These are phyloP conservation scores for Emergomyces orientalis DNA, from an alignment of 2,329 filamentous ascomycete genomes.

Conservation along the genomic window DNA sequence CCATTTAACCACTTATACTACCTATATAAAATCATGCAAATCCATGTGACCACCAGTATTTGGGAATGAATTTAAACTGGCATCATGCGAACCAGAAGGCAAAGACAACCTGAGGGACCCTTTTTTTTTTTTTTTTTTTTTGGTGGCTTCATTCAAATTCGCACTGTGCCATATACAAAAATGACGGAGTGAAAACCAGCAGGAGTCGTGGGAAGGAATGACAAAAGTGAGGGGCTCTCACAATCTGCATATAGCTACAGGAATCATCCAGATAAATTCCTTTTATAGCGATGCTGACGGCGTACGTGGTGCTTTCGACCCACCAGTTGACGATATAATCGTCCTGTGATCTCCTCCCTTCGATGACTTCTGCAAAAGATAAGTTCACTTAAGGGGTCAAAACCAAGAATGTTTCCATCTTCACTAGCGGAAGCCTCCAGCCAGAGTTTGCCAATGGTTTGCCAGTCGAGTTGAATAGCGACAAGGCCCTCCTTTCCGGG, in stretches of 20 bases:
- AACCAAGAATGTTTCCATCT: conserved; percentile 7
- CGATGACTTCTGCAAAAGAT: conserved; percentile 25
- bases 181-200: neutral
- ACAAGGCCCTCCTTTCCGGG: too few relatives aligned
- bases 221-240: neutral
- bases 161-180: too few relatives aligned
- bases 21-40: too few relatives aligned
- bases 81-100: neutral
- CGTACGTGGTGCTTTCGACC: conserved; percentile 21
- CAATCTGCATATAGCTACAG: neutral
- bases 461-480: conserved; percentile 34
- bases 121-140: too few relatives aligned
- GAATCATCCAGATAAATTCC: neutral
- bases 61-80: too few relatives aligned
- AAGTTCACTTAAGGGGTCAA: conserved; percentile 17
- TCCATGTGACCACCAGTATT: too few relatives aligned
- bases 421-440: neutral
- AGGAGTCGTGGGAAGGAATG: neutral
- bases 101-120: too few relatives aligned
- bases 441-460: conserved; percentile 10
- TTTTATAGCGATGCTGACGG: too few relatives aligned
- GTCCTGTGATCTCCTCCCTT: conserved; percentile 14
- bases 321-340: conserved; percentile 26
- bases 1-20: too few relatives aligned
- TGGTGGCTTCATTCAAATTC: too few relatives aligned